These are phyloP conservation scores for Phtheirospermum japonicum DNA, from an alignment of 257 asterid genomes.

Conservation along the genomic window DNA sequence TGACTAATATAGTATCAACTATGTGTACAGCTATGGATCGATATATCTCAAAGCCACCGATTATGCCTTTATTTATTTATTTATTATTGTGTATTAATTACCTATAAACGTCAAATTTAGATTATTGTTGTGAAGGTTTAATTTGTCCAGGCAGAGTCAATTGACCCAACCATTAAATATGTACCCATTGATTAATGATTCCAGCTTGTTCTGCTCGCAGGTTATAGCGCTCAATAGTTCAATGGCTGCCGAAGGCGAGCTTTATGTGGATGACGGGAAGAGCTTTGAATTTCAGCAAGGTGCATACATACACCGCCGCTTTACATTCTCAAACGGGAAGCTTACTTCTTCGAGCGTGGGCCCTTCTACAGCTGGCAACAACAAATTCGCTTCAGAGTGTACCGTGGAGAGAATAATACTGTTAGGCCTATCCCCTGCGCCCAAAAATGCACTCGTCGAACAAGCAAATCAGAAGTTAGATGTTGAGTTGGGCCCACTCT, in stretches of 20 bases:
- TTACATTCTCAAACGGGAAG: constrained; percentile 53
- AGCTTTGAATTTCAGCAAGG: constrained; percentile 78
- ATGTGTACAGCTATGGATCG: background rate
- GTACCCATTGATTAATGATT: constrained; percentile 4
- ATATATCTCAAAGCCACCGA: background rate
- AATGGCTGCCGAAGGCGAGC: constrained; percentile 88
- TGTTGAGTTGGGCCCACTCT: constrained; percentile 62
- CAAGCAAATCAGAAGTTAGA: constrained; percentile 53
- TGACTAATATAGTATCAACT: background rate
- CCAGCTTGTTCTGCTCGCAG: constrained; percentile 34
- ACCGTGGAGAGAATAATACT: constrained; percentile 75
- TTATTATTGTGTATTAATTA: too few relatives aligned
- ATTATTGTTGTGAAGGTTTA: background rate
- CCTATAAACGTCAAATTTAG: background rate
- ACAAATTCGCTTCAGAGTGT: constrained; percentile 44
- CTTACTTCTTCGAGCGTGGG: constrained; percentile 58
- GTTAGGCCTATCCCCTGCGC: constrained; percentile 51
- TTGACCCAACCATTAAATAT: too few relatives aligned
- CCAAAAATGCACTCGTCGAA: constrained; percentile 58
- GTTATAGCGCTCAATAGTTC: constrained; percentile 86
- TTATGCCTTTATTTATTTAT: background rate
- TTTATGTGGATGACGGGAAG: constrained; percentile 87
- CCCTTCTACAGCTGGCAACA: constrained; percentile 29
- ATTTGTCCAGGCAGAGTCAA: too few relatives aligned
- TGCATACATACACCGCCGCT: constrained; percentile 68